A percentile compares a stretch with the other conserved stretches of the same genome.
Evolutionary conservation across 2,329 filamentous ascomycete genomes (phyloP).

Genomic region (Diaporthe ilicicola): DNA sequence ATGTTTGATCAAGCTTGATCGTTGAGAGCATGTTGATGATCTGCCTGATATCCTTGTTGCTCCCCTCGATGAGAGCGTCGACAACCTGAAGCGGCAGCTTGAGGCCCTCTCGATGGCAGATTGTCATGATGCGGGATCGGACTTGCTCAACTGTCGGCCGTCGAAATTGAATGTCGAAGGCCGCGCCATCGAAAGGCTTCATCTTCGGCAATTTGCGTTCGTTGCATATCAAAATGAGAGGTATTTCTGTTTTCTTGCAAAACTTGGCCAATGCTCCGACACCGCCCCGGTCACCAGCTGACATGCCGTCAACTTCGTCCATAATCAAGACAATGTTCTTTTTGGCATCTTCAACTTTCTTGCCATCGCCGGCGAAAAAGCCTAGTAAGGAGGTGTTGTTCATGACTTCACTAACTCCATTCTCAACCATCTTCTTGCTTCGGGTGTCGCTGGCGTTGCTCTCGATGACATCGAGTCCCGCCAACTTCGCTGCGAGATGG

Average conservation of each 20-base stretch:
- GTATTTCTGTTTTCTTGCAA: constrained; percentile 93
- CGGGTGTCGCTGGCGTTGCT: constrained; percentile 95
- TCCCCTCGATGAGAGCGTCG: constrained; percentile 94
- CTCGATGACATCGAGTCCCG: constrained; percentile 93
- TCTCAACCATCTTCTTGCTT: constrained; percentile 95
- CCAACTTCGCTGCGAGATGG: constrained; percentile 90
- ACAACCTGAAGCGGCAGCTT: constrained; percentile 85
- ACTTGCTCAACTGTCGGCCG: constrained; percentile 92
- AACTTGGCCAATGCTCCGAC: constrained; percentile 93
- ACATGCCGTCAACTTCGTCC: constrained; percentile 99
- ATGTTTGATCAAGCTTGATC: constrained; percentile 83
- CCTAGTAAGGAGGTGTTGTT: constrained; percentile 93
- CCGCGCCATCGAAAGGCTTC: constrained; percentile 93
- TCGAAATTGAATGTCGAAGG: constrained; percentile 86
- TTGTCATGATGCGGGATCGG: constrained; percentile 90
- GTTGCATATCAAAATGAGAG: constrained; percentile 97
- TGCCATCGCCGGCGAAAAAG: constrained; percentile 86
- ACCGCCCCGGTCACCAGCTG: constrained; percentile 92
- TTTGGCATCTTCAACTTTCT: constrained; percentile 80
- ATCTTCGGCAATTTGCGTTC: constrained; percentile 93
- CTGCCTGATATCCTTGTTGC: constrained; percentile 93
- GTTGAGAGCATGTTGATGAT: constrained; percentile 99
- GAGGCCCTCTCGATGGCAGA: constrained; percentile 89
- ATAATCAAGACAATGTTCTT: constrained; percentile 97
- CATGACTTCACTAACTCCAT: constrained; percentile 86